Evolutionary conservation across 805 yeast genomes (phyloP).

Genomic region (Spathaspora sp.): DNA sequence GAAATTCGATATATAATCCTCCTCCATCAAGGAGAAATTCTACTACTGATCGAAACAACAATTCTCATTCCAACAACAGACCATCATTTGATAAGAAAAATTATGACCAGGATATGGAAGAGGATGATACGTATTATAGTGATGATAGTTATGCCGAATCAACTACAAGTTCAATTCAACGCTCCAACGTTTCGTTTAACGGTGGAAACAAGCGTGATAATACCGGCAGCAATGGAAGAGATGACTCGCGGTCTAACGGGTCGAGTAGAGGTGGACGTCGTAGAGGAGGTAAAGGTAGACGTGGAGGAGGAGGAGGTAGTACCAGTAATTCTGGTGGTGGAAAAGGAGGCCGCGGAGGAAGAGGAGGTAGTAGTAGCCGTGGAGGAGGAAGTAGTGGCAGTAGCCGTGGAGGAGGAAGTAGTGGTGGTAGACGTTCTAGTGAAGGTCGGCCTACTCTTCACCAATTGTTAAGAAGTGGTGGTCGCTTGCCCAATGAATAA

Average conservation of each 20-base stretch:
- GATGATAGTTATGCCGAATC: not conserved
- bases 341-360: not conserved
- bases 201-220: not conserved
- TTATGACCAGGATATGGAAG: not conserved
- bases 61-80: not conserved
- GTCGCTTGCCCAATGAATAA: not conserved
- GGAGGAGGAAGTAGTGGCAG: not conserved
- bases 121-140: not conserved
- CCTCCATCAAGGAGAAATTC: not conserved
- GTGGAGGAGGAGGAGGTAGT: not conserved
- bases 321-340: not conserved
- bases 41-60: not conserved
- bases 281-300: not conserved
- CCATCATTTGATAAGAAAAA: not conserved
- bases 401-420: not conserved
- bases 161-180: not conserved
- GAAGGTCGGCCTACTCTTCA: not conserved
- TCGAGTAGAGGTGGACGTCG: not conserved
- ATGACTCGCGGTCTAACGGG: too few species aligned
- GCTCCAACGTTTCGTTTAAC: not conserved
- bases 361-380: not conserved
- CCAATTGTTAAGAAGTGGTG: not conserved
- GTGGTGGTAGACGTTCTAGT: not conserved
- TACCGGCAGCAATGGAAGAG: not conserved
- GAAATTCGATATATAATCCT: not conserved